Evolutionary conservation across 2,329 filamentous ascomycete genomes (phyloP).

Genomic region (Ascosphaera acerosa): DNA sequence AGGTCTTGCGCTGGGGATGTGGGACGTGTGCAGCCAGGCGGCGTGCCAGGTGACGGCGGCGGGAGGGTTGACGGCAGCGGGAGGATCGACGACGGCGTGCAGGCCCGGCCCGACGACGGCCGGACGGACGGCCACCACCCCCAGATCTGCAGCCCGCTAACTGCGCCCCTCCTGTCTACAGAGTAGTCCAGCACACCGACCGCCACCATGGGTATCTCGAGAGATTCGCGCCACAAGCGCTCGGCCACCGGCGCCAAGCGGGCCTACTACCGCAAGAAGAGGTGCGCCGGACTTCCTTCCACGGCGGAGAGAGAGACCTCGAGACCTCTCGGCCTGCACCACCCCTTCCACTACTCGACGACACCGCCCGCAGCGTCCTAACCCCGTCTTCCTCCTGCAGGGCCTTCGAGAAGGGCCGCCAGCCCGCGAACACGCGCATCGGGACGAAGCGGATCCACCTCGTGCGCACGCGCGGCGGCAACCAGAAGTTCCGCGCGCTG

Average conservation of each 20-base stretch:
- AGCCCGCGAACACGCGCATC: conserved; percentile 99
- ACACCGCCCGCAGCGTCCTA: no score
- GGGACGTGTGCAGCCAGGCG: conserved; percentile 35
- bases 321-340: conserved; percentile 6
- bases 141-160: conserved; percentile 5
- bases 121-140: neutral
- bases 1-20: conserved; percentile 25
- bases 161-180: neutral
- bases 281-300: conserved; percentile 17
- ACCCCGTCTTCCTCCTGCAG: no score
- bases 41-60: no score
- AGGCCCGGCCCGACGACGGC: no score
- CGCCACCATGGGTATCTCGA: conserved; percentile 97
- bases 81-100: conserved; percentile 10
- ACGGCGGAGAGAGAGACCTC: no score
- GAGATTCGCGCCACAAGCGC: conserved; percentile 99
- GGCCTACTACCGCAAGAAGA: conserved; percentile 54
- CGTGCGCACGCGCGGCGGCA: conserved; percentile 90
- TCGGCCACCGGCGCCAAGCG: conserved; percentile 97
- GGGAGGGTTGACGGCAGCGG: conserved; percentile 28
- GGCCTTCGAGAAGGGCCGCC: conserved; percentile 99
- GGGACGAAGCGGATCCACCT: conserved; percentile 89
- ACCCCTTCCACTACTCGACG: conserved; percentile 8
- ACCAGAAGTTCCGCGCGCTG: conserved; percentile 98
- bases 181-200: conserved; percentile 29